These are phyloP conservation scores for Aspergillus texensis DNA, from an alignment of 2,329 filamentous ascomycete genomes.

Conservation along the genomic window DNA sequence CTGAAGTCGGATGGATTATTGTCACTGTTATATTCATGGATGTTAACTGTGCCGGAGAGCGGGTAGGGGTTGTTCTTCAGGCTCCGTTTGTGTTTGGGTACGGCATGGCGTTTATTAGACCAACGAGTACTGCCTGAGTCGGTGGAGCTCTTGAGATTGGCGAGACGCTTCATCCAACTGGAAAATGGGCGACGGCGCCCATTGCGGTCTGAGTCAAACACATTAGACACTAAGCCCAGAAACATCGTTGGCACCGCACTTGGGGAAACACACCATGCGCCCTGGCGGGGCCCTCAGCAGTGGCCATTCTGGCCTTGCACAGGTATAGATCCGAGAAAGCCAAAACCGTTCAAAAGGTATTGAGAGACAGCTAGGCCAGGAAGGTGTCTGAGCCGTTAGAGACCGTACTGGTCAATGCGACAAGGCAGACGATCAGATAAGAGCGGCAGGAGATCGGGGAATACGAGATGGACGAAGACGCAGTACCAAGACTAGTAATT, in stretches of 20 bases:
- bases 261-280: slow-evolving; percentile 46
- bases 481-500: neutral
- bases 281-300: slow-evolving; percentile 40
- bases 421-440: slow-evolving; percentile 6
- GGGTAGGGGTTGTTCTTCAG: slow-evolving; percentile 88
- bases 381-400: neutral
- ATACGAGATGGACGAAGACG: neutral
- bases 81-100: slow-evolving; percentile 53
- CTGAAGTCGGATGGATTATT: slow-evolving; percentile 54
- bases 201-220: slow-evolving; percentile 61
- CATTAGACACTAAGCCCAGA: slow-evolving; percentile 8
- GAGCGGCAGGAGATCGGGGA: neutral
- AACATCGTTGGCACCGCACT: neutral
- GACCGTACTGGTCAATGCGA: neutral
- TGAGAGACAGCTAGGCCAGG: neutral
- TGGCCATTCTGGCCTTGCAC: slow-evolving; percentile 31
- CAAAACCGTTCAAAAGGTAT: neutral
- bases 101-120: slow-evolving; percentile 41
- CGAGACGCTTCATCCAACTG: slow-evolving; percentile 90
- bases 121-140: slow-evolving; percentile 48
- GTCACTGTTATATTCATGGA: slow-evolving; percentile 46
- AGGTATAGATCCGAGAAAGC: slow-evolving; percentile 3
- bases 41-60: slow-evolving; percentile 67
- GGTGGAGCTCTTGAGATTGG: slow-evolving; percentile 78
- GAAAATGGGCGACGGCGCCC: slow-evolving; percentile 83